Evolutionary conservation across 2,329 filamentous ascomycete genomes (phyloP).

Genomic region (Neodidymelliopsis sp.): DNA sequence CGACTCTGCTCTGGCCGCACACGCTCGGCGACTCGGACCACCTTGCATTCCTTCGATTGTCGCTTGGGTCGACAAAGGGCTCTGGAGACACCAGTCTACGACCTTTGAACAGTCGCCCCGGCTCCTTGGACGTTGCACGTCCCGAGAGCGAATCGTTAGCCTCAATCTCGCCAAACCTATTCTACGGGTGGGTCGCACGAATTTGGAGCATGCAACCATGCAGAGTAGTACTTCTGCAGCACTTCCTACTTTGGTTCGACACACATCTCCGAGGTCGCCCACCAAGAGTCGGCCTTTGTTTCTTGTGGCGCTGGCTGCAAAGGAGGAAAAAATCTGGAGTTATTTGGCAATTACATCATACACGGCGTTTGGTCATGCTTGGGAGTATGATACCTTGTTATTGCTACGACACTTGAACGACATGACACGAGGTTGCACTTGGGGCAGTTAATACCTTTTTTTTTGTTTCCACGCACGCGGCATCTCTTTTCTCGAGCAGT

Average conservation of each 20-base stretch:
- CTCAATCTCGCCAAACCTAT: background rate
- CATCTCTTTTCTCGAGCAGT: background rate
- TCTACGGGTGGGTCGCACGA: slow-evolving; percentile 2
- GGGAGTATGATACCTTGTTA: slow-evolving; percentile 43
- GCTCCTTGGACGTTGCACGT: slow-evolving; percentile 11
- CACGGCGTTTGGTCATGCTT: slow-evolving; percentile 38
- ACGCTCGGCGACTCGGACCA: slow-evolving; percentile 13
- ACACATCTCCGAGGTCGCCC: background rate
- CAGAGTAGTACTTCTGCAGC: slow-evolving; percentile 5
- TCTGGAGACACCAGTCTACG: slow-evolving; percentile 3
- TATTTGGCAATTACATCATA: slow-evolving; percentile 29
- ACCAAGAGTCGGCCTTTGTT: background rate
- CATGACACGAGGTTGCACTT: slow-evolving; percentile 12
- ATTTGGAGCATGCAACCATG: background rate
- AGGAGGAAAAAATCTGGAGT: slow-evolving; percentile 38
- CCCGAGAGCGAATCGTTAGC: slow-evolving; percentile 6
- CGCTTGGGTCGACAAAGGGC: slow-evolving; percentile 17
- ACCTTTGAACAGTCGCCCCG: slow-evolving; percentile 6
- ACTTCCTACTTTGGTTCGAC: slow-evolving; percentile 14
- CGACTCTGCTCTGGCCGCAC: slow-evolving; percentile 18
- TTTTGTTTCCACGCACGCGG: slow-evolving; percentile 4
- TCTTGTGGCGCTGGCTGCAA: slow-evolving; percentile 11
- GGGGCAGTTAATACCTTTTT: slow-evolving; percentile 4
- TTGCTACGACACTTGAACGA: slow-evolving; percentile 19
- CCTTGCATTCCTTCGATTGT: slow-evolving; percentile 15